Evolutionary conservation across 306 rosid species (phyloP).

Genomic region (Ochetophila trinervis): DNA sequence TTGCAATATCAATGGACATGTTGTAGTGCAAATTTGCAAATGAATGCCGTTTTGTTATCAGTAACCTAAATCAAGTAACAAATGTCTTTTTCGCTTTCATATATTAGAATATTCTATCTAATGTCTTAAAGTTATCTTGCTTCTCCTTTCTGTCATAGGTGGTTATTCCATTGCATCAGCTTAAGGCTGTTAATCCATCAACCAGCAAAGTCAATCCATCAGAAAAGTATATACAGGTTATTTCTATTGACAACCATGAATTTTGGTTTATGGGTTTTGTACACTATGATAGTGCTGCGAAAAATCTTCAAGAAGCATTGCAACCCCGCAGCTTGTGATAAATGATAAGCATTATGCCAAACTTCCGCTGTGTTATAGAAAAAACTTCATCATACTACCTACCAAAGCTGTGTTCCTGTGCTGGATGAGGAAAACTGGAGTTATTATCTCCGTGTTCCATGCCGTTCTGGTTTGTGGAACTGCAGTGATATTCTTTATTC

Average conservation of each 20-base stretch:
- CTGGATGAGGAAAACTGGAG: constrained; percentile 21
- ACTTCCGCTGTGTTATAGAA: constrained; percentile 17
- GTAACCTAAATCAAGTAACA: no score
- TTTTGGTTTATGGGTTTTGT: constrained; percentile 99
- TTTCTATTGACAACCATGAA: constrained; percentile 93
- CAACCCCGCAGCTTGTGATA: constrained; percentile 42
- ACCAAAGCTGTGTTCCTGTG: neutral
- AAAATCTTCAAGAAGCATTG: constrained; percentile 62
- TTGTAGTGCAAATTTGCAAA: no score
- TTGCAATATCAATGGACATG: no score
- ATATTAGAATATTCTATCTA: neutral
- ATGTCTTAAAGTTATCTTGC: neutral
- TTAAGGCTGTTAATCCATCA: constrained; percentile 84
- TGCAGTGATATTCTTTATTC: constrained; percentile 19
- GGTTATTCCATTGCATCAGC: constrained; percentile 86
- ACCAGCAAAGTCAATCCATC: constrained; percentile 69
- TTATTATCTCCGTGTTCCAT: constrained; percentile 15
- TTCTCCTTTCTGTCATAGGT: constrained; percentile 38
- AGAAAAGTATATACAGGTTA: constrained; percentile 78
- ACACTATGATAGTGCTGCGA: constrained; percentile 77
- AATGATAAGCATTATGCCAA: constrained; percentile 23
- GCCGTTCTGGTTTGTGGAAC: constrained; percentile 27
- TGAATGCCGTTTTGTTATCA: no score
- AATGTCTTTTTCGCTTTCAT: no score
- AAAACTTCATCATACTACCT: neutral